Evolutionary conservation across 768 basidiomycete genomes (phyloP).

Genomic region (Mycena pura): DNA sequence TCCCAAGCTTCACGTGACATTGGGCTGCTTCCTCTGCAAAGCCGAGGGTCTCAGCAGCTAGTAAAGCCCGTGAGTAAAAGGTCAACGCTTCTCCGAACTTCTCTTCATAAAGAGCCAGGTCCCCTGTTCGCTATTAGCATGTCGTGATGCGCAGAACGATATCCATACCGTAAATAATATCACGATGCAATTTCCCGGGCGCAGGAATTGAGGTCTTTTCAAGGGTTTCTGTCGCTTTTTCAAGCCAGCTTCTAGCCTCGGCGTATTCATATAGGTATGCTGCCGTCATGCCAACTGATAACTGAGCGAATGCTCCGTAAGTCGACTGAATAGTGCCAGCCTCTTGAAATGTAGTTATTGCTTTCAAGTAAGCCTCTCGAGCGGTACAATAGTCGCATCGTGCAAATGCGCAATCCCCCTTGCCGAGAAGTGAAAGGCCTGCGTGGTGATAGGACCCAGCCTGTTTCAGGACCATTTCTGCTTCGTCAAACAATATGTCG

Average conservation of each 20-base stretch:
- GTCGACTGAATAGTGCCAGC: slow-evolving; percentile 4
- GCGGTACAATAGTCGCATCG: slow-evolving; percentile 21
- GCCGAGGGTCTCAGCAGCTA: slow-evolving; percentile 13
- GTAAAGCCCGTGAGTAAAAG: slow-evolving; percentile 18
- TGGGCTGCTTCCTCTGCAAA: slow-evolving; percentile 19
- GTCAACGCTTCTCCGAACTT: slow-evolving; percentile 10
- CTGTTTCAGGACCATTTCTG: slow-evolving; percentile 13
- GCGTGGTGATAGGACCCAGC: slow-evolving; percentile 19
- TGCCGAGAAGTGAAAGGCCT: slow-evolving; percentile 7
- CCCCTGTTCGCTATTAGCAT: slow-evolving; percentile 6
- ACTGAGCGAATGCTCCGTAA: slow-evolving; percentile 15
- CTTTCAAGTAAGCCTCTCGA: slow-evolving; percentile 16
- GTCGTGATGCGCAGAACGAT: background rate
- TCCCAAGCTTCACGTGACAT: slow-evolving; percentile 20
- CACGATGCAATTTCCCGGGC: slow-evolving; percentile 19
- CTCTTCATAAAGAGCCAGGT: slow-evolving; percentile 17
- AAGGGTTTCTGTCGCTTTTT: slow-evolving; percentile 3
- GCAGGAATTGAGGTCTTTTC: background rate
- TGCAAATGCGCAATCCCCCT: slow-evolving; percentile 20
- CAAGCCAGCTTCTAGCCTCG: slow-evolving; percentile 17
- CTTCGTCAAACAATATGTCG: slow-evolving; percentile 21
- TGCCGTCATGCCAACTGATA: slow-evolving; percentile 21
- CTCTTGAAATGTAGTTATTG: slow-evolving; percentile 6
- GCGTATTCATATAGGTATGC: slow-evolving; percentile 20
- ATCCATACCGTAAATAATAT: slow-evolving; percentile 19